A percentile compares a stretch with the other conserved stretches of the same genome.
These are phyloP conservation scores for Yamadazyma akitaensis DNA, from an alignment of 805 yeast genomes.

Conservation along the genomic window DNA sequence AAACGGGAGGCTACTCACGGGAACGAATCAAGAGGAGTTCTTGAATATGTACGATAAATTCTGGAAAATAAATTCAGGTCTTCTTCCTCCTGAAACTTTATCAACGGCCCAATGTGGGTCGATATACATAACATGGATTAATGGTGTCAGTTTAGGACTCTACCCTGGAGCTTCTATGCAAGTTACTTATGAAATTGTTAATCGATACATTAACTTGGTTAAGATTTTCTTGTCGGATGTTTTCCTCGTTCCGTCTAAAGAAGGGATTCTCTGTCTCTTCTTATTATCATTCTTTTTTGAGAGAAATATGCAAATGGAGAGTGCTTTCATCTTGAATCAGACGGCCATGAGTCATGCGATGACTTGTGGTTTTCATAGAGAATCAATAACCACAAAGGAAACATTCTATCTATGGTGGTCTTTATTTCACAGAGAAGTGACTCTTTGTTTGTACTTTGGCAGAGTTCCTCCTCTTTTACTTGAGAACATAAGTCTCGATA, in stretches of 20 bases:
- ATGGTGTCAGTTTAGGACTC: conserved; percentile 9
- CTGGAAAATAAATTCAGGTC: conserved; percentile 6
- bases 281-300: conserved; percentile 9
- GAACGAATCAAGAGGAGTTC: conserved; percentile 4
- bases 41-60: conserved; percentile 2
- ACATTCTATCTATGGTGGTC: conserved; percentile 12
- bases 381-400: conserved; percentile 8
- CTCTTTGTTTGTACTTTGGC: conserved; percentile 8
- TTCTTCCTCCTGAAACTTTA: conserved; percentile 1
- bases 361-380: conserved; percentile 11
- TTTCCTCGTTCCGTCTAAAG: conserved; percentile 8
- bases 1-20: conserved; percentile 1
- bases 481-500: conserved; percentile 6
- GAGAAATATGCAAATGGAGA: conserved; percentile 12
- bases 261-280: conserved; percentile 8
- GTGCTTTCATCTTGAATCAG: conserved; percentile 9
- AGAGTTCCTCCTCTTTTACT: conserved; percentile 10
- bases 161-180: conserved; percentile 10
- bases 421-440: conserved; percentile 9
- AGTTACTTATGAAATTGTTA: conserved; percentile 7
- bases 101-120: conserved; percentile 8
- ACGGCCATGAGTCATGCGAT: conserved; percentile 11
- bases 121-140: conserved; percentile 11
- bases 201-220: conserved; percentile 9
- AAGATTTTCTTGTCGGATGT: conserved; percentile 10